These are phyloP conservation scores for Neurospora sublineolata DNA, from an alignment of 495 filamentous ascomycete species.

Conservation along the genomic window DNA sequence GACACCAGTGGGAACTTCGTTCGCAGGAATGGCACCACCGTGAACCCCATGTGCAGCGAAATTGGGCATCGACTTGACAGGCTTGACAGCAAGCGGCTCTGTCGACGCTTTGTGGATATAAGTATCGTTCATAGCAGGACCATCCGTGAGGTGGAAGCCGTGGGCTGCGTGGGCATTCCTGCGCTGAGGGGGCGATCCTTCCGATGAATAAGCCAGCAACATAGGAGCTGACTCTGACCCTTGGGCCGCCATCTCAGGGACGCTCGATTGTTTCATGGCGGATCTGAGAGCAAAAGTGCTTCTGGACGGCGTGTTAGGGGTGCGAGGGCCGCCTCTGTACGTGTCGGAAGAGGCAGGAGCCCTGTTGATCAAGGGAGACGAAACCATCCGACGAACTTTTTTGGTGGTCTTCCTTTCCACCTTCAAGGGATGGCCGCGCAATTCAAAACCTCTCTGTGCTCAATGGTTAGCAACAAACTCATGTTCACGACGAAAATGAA, in stretches of 20 bases:
- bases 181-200: not conserved
- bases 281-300: not conserved
- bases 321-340: not conserved
- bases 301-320: not conserved
- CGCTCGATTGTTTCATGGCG: not conserved
- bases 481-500: not conserved
- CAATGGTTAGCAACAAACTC: slow-evolving; percentile 3
- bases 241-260: not conserved
- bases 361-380: not conserved
- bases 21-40: not conserved
- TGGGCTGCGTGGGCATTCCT: not conserved
- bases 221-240: not conserved
- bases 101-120: not conserved
- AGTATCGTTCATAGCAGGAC: not conserved
- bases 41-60: not conserved
- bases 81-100: not conserved
- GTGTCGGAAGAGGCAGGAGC: not conserved
- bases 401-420: slow-evolving; percentile 13
- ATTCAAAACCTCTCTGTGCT: not conserved
- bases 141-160: not conserved
- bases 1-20: not conserved
- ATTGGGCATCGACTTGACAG: not conserved
- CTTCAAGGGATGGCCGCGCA: slow-evolving; percentile 4
- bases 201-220: not conserved
- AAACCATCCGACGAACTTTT: not conserved